Evolutionary conservation across 1,284 basidiomycete species (phyloP), one percentile per base, ranked within the genome.

Genomic region (Ustilago curta): DNA sequence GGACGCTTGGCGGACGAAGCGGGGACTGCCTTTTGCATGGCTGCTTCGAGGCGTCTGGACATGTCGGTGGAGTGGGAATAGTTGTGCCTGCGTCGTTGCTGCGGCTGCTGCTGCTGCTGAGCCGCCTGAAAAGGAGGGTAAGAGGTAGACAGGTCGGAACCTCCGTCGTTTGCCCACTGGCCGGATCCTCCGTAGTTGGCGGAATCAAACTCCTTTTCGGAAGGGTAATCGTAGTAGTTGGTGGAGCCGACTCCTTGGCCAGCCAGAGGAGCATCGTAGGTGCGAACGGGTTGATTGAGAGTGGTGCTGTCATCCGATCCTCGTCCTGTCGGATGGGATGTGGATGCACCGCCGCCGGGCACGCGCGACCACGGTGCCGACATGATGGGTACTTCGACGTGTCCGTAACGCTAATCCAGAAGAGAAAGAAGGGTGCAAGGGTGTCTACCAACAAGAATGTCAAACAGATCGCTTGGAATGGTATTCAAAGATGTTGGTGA

Each of bases 351-450:
- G 19, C 65, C 65, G 50, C 52, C 65, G 32, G 70, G 70, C 60
- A 68, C 70, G 44, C 70, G 65, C 7, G 61, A 54, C 70, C 70
- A 73, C 48, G 70, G 58, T 45, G 60, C 61, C 52, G 70, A 73
- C 70, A 73, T 73, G 60, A 23, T 68, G 58, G 19, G 37, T 19
- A 23, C 25, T 12, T 18, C 25, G 12, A 8, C 21, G 32, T 27
- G 27, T 32, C 8, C 2, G 16, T 40, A 6, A 23, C 11, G 19
- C 52, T 16, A 25, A 12, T 12, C 8, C 12, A 42, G 11, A 37
- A 27, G 31, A 8, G 21, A 47, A 16, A 23, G 14, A n/a, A 25
- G 48, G 37, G 57, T 43, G 25, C 11, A n/a, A 19, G 16, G 21
- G 29, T 18, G 47, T 42, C 40, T 44, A 31, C 25, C 27, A 21